phyloP scores from a whole-genome alignment of 1,284 basidiomycete species.

The Ustilago crameri region DNA sequence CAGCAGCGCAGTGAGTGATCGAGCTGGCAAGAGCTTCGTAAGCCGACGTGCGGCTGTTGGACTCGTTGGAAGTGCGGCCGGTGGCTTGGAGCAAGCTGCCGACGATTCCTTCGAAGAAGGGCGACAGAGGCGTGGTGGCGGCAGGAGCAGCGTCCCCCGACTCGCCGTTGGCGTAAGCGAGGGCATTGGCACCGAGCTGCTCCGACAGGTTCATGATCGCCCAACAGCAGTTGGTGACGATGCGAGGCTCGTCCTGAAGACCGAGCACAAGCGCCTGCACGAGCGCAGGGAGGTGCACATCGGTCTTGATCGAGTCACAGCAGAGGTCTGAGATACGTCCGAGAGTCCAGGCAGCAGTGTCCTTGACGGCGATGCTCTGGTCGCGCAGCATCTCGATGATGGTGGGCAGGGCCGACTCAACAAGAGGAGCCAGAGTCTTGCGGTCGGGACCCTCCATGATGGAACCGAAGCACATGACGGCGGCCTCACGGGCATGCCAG shows the following conservation, averaged over 20 bases:
- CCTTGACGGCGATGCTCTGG: constrained; percentile 85
- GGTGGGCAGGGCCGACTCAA: constrained; percentile 91
- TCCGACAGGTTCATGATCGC: constrained; percentile 86
- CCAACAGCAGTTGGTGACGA: constrained; percentile 95
- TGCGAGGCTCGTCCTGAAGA: constrained; percentile 83
- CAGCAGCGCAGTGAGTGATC: constrained; percentile 81
- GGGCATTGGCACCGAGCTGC: constrained; percentile 57
- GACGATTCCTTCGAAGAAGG: constrained; percentile 81
- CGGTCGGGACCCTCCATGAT: constrained; percentile 96
- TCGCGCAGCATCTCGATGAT: constrained; percentile 96
- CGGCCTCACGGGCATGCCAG: constrained; percentile 96
- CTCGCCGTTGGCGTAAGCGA: constrained; percentile 70
- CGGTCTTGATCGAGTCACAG: constrained; percentile 86
- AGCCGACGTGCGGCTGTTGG: constrained; percentile 92
- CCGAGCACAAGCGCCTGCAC: constrained; percentile 85
- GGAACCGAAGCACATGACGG: constrained; percentile 97
- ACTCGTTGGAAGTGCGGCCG: constrained; percentile 82
- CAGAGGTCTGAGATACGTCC: constrained; percentile 93
- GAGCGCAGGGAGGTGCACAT: constrained; percentile 85
- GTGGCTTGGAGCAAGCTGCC: constrained; percentile 57
- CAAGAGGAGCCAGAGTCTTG: constrained; percentile 84
- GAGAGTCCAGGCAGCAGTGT: constrained; percentile 97
- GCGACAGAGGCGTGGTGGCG: constrained; percentile 76
- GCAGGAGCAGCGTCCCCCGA: constrained; percentile 69
- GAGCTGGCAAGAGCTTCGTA: constrained; percentile 94